phyloP scores from a whole-genome alignment of 2,329 filamentous ascomycete species.

The Claviceps maximensis region DNA sequence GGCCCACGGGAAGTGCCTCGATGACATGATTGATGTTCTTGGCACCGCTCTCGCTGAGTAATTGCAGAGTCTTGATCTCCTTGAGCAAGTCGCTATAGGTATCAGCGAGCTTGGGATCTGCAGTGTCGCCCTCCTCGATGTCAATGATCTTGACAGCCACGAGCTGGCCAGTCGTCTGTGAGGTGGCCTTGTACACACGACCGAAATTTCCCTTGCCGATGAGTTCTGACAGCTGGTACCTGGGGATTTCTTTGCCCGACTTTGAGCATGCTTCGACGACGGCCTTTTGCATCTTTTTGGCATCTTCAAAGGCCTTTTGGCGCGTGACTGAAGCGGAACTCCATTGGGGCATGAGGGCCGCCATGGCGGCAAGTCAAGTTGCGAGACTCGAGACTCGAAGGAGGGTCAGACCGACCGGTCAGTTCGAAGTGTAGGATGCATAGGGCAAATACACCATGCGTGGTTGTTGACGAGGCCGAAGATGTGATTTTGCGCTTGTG shows the following conservation, averaged over 20 bases:
- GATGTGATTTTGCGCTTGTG: too few relatives aligned
- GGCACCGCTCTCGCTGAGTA: slow-evolving; percentile 60
- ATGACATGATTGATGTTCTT: slow-evolving; percentile 72
- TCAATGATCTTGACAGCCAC: slow-evolving; percentile 76
- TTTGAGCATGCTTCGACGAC: slow-evolving; percentile 50
- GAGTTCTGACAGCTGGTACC: slow-evolving; percentile 56
- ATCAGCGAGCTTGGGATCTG: slow-evolving; percentile 51
- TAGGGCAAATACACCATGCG: not conserved
- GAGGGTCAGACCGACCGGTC: not conserved
- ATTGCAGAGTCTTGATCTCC: slow-evolving; percentile 55
- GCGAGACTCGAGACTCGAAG: not conserved
- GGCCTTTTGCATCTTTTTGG: slow-evolving; percentile 52
- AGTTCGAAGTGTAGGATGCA: not conserved
- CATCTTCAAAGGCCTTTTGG: slow-evolving; percentile 53
- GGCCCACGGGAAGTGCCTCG: slow-evolving; percentile 63
- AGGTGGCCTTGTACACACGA: slow-evolving; percentile 54
- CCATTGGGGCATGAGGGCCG: slow-evolving; percentile 28
- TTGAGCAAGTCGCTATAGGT: slow-evolving; percentile 58
- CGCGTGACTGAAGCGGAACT: slow-evolving; percentile 34
- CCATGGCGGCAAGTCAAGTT: slow-evolving; percentile 18
- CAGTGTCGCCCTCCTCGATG: slow-evolving; percentile 62
- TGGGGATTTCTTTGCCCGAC: slow-evolving; percentile 45
- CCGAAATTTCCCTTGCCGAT: slow-evolving; percentile 67
- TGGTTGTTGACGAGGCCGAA: not conserved
- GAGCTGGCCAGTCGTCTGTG: slow-evolving; percentile 33